Base-by-base conservation (phyloP, 2,329 filamentous ascomycete genomes). In the Aspergillus melleus region DNA sequence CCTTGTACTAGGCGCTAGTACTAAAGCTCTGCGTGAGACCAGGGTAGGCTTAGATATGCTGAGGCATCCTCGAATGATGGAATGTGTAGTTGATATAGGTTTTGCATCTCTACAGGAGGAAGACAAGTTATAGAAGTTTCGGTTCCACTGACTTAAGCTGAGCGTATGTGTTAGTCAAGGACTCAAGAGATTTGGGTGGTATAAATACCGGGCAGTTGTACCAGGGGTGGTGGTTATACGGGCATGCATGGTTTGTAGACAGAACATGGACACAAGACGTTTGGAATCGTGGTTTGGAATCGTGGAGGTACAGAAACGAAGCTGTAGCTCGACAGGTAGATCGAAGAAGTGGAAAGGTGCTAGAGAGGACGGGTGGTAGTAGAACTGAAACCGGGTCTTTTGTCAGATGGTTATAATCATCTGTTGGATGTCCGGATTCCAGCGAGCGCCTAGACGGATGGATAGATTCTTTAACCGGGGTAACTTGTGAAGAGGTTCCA, bases 371-470 rank as follows among this genome's bases (percentile, higher is more conserved):
- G n/a, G n/a, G n/a, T 1, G 4, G 22, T n/a, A 14, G 19, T 19
- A 36, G 30, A 9, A 9, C 30, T 32, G 30, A 32, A 9, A 32
- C n/a, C 11, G 24, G 16, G 47, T 55, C 22, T 55, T 55, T 55
- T 55, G 32, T 3, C 30, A 22, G 20, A 59, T 47, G 2, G 24
- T 55, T 26, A 52, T 59, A 14, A 55, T 51, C 32, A 52, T 55
- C 4, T 55, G 30, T n/a, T 59, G 52, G n/a, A 59, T 30, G 30
- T 52, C 52, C 6, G 30, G 3, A 26, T 52, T 44, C 10, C 47
- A 20, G 54, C 22, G 6, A 22, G 57, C 46, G 3, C 47, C 52
- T 19, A 52, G 19, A 24, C 52, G 57, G 11, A 55, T 59, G 6
- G 52, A 54, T 2, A 36, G 26, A 14, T 16, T 30, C 22, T 36